Conservation (phyloP, 176 grass and related monocot species). For the Oryza meridionalis region DNA sequence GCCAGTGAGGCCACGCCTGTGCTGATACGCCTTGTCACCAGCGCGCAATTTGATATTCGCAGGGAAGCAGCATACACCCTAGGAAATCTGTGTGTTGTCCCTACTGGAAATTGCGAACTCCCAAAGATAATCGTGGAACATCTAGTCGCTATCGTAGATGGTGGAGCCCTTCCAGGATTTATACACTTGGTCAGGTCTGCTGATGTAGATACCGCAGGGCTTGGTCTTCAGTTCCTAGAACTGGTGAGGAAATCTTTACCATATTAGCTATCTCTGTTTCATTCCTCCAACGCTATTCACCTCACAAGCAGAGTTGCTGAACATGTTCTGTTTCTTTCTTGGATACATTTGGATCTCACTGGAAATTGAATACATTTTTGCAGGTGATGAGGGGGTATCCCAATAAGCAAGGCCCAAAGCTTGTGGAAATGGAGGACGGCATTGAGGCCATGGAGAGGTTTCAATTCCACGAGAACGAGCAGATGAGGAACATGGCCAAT, state of each 20-base stretch:
- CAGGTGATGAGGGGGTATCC: constrained; percentile 93
- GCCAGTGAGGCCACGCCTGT: constrained; percentile 63
- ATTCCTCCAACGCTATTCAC: background rate
- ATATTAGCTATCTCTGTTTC: background rate
- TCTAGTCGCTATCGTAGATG: constrained; percentile 67
- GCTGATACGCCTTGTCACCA: constrained; percentile 63
- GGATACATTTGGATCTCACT: background rate
- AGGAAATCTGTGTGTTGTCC: constrained; percentile 81
- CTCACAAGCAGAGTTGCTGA: background rate
- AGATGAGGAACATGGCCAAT: constrained; percentile 96
- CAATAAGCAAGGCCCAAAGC: constrained; percentile 70
- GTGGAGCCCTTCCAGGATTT: constrained; percentile 79
- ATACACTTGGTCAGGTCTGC: constrained; percentile 82
- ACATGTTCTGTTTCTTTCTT: background rate
- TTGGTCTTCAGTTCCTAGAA: constrained; percentile 96
- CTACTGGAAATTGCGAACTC: constrained; percentile 50
- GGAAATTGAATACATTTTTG: constrained; percentile 14
- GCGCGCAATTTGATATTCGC: constrained; percentile 79
- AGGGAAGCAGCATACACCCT: constrained; percentile 91
- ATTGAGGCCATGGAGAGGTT: constrained; percentile 97
- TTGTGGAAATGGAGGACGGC: constrained; percentile 83
- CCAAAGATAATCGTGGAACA: constrained; percentile 62
- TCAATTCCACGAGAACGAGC: constrained; percentile 95
- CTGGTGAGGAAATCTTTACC: constrained; percentile 50
- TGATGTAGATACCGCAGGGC: constrained; percentile 78